Evolutionary conservation across 805 yeast species (phyloP).

Genomic region (Peterozyma xylosa): DNA sequence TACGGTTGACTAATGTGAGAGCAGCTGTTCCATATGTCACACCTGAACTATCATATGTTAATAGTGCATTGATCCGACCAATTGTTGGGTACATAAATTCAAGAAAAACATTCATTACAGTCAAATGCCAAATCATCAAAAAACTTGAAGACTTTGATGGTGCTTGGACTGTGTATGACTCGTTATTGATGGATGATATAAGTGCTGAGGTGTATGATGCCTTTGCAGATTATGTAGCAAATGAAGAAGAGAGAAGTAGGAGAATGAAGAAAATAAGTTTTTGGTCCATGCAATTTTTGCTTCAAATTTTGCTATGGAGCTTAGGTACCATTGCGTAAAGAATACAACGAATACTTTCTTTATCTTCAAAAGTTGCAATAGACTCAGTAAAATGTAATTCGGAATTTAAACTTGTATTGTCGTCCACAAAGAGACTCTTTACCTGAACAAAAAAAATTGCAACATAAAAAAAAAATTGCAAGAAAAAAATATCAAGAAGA

Average conservation of each 20-base stretch:
- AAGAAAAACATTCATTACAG: conserved; percentile 81
- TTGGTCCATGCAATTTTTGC: conserved; percentile 82
- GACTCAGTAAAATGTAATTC: too few species aligned
- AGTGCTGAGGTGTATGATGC: conserved; percentile 87
- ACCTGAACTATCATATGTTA: conserved; percentile 83
- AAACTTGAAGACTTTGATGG: conserved; percentile 83
- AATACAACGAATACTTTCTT: conserved; percentile 8
- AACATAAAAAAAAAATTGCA: too few species aligned
- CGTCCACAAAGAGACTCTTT: too few species aligned
- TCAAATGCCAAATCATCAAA: conserved; percentile 76
- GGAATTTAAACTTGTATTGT: too few species aligned
- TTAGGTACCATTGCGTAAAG: conserved; percentile 60
- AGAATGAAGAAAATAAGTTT: conserved; percentile 81
- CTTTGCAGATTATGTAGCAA: conserved; percentile 80
- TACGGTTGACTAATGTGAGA: conserved; percentile 76
- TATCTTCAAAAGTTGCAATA: too few species aligned
- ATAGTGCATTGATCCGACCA: conserved; percentile 87
- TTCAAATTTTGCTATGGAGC: conserved; percentile 79
- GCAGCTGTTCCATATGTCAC: conserved; percentile 87
- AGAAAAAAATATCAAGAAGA: too few species aligned
- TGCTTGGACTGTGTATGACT: conserved; percentile 93
- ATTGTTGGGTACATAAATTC: conserved; percentile 94
- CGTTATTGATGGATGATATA: conserved; percentile 83
- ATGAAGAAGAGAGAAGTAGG: conserved; percentile 68
- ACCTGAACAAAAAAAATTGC: too few species aligned